Conservation (phyloP, 768 basidiomycete species). For the Clavaria fumosa region DNA sequence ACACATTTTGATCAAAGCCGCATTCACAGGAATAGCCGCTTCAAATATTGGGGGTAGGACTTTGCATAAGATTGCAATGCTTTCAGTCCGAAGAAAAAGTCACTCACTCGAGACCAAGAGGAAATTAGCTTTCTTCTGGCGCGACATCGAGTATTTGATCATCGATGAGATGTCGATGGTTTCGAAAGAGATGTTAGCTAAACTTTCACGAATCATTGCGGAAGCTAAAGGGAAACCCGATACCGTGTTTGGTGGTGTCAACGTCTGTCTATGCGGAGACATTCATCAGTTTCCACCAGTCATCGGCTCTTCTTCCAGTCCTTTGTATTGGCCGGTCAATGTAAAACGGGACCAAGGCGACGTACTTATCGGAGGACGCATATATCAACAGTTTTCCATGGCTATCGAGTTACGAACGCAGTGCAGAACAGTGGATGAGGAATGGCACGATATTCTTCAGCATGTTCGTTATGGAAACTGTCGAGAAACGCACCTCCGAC, state of each 20-base stretch:
- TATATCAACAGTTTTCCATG: constrained; percentile 17
- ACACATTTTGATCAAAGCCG: constrained; percentile 16
- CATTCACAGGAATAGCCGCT: constrained; percentile 22
- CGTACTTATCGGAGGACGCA: constrained; percentile 8
- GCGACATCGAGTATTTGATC: constrained; percentile 15
- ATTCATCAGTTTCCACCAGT: constrained; percentile 21
- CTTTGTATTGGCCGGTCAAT: constrained; percentile 11
- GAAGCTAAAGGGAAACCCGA: constrained; percentile 3
- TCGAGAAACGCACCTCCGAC: constrained; percentile 12
- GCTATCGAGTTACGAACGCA: constrained; percentile 16
- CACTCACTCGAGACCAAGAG: constrained; percentile 5
- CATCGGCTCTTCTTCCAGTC: constrained; percentile 15
- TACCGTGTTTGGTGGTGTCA: constrained; percentile 17
- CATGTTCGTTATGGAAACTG: constrained; percentile 14
- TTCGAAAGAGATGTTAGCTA: constrained; percentile 12
- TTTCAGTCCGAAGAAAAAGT: constrained; percentile 4
- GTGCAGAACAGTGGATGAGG: constrained; percentile 9
- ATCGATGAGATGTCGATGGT: constrained; percentile 25
- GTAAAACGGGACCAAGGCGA: constrained; percentile 2
- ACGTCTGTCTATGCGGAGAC: constrained; percentile 20
- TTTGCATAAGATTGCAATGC: constrained; percentile 12
- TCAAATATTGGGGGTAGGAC: constrained; percentile 22
- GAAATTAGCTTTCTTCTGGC: constrained; percentile 14
- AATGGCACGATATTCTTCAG: constrained; percentile 19
- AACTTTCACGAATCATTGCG: constrained; percentile 11